Percentiles rank a stretch among this genome's conserved stretches.
Evolutionary conservation across 495 filamentous ascomycete species (phyloP).

Genomic region (Lasiosphaeria miniovina): DNA sequence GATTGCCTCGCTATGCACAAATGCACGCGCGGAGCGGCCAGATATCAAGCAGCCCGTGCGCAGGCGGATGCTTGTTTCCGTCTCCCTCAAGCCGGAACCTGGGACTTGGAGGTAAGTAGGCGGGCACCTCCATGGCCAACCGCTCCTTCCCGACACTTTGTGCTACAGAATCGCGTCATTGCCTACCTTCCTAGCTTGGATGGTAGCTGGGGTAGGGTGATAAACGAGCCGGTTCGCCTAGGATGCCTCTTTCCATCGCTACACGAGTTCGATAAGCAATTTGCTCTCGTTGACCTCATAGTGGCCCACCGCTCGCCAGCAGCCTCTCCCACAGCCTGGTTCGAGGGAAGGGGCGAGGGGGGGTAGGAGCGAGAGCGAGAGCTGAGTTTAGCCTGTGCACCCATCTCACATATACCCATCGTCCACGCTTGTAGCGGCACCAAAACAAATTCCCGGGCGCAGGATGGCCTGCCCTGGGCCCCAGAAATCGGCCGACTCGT

Average conservation of each 20-base stretch:
- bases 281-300: constrained; percentile 7
- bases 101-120: constrained; percentile 1
- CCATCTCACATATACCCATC: constrained; percentile 20
- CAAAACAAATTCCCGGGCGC: constrained; percentile 19
- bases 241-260: background rate
- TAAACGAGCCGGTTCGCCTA: background rate
- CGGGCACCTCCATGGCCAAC: background rate
- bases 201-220: background rate
- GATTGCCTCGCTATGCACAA: too few species aligned
- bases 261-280: constrained; percentile 5
- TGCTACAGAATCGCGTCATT: constrained; percentile 7
- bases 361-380: background rate
- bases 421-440: constrained; percentile 8
- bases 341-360: constrained; percentile 2
- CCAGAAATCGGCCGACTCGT: constrained; percentile 21
- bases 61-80: background rate
- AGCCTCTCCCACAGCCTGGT: constrained; percentile 16
- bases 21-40: too few species aligned
- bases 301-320: constrained; percentile 9
- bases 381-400: constrained; percentile 26
- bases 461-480: too few species aligned
- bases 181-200: too few species aligned
- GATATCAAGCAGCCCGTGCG: too few species aligned
- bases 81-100: constrained; percentile 7
- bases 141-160: constrained; percentile 19